Evolutionary conservation across 306 rosid genomes (phyloP), one percentile per base, ranked within the genome.

Genomic region (Alnus glutinosa): DNA sequence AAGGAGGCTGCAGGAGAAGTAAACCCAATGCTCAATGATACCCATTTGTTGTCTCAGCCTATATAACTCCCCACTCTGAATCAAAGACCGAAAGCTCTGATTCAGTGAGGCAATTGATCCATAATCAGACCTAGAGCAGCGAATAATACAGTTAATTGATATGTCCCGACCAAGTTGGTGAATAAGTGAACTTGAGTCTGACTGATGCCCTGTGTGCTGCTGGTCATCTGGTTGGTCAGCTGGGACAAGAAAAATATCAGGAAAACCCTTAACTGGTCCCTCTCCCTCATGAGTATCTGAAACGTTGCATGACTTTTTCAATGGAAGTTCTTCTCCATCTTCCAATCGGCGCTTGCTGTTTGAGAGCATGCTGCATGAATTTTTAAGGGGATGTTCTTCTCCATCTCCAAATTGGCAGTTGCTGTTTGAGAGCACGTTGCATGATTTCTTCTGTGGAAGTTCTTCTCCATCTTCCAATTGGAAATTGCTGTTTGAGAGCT

Each of bases 1-100:
- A 30, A 79, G 80, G 71, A 86, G 79, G 49, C 68, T 72, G 74
- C 96, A 92, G 13, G 98, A 92, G 78, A 94, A 90, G 85, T 94
- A 94, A 78, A 89, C 81, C 97, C 98, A 94, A 75, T 90, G 86
- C 71, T 94, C 98, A 2, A 81, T 69, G 13, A 90, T 71, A 2
- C 89, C 96, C 88, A 85, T 78, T 63, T 77, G 73, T 51, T 83
- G 76, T 84, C 98, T 86, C 6, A 88, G 61, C 46, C 46, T 77
- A 71, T 92, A 92, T 42, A 94, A 77, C 78, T 92, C 96, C 48
- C 97, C 96, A 8, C 55, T 77, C 3, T 52, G 85, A 69, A 94
- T 69, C 1, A 94, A 75, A 61, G 91, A 88, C 36, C 88, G 89
- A 48, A 90, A 92, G 71, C 74, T 84, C 1, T 48, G 71, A 72